Base-by-base conservation (phyloP, 2,329 filamentous ascomycete species). In the Penicillium sp. region DNA sequence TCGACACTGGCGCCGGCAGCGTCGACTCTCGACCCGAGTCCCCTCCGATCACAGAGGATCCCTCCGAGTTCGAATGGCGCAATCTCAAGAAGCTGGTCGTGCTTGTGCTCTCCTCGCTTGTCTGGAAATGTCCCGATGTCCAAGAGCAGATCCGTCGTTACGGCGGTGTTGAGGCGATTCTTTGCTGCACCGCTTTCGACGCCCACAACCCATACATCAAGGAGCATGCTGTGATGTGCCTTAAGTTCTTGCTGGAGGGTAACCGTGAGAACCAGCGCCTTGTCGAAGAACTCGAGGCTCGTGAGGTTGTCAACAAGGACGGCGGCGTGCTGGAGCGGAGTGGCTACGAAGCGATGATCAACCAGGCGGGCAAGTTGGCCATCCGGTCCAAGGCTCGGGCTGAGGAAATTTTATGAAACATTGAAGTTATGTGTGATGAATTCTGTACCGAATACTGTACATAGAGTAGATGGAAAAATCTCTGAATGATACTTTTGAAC, bases 31-130 rank as follows among this genome's bases (percentile, higher is more conserved):
- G 79, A 51, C 75, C 77, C 29, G 70, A 76, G 49, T 75, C 76
- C 11, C 79, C 81, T 59, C 71, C 83, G 56, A 69, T 81, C 57
- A 80, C 83, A 57, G 84, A 87, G 63, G 84, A 87, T 65, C 85
- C 85, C 0, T 83, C 82, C 0, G 84, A 87, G 63, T 88, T 87
- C 58, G 85, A 87, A 71, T 88, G 85, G 85, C 89, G 77, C 75
- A 95, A 94, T 54, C 87, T 97, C 67, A 97, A 97, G 77, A 94
- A 92, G 48, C 87, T 96, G 58, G 92, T 95, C 41, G 89, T 97
- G 13, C 87, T 94, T 50, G 94, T 97, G 36, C 84, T 97, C 11
- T 92, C 91, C 0, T 91, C 89, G 0, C 84, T 97, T 0, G 87
- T 97, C 4, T 95, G 94, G 81, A 94, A 94, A 48, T 91, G 89